phyloP scores from a whole-genome alignment of 1,139 yeast genomes.

The Petasospora fabianii region DNA sequence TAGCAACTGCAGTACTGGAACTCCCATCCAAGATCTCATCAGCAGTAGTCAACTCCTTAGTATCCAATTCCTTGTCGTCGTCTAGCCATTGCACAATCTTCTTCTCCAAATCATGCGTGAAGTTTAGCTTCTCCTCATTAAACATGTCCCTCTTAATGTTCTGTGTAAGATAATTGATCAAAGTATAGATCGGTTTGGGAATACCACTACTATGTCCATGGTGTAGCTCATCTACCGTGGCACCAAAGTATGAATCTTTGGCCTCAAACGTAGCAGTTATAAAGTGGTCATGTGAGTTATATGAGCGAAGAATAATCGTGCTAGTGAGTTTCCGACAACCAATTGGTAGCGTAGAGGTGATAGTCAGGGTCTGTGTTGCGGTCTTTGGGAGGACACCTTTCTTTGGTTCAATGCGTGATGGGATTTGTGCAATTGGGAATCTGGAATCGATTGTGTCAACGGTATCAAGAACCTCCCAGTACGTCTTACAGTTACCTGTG shows the following conservation, averaged over 20 bases:
- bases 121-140: constrained; percentile 22
- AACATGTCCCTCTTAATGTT: constrained; percentile 27
- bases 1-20: constrained; percentile 25
- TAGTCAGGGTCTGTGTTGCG: constrained; percentile 23
- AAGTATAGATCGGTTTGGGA: constrained; percentile 29
- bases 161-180: constrained; percentile 28
- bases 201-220: constrained; percentile 24
- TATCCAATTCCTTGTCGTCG: constrained; percentile 21
- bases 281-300: constrained; percentile 30
- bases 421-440: constrained; percentile 4
- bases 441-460: constrained; percentile 17
- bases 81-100: constrained; percentile 27
- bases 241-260: constrained; percentile 26
- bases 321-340: constrained; percentile 25
- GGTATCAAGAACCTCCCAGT: constrained; percentile 31
- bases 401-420: constrained; percentile 15
- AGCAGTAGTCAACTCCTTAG: constrained; percentile 16
- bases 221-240: constrained; percentile 28
- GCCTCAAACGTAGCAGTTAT: constrained; percentile 27
- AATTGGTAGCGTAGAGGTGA: constrained; percentile 26
- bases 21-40: constrained; percentile 23
- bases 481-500: constrained; percentile 24
- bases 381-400: constrained; percentile 27
- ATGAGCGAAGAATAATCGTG: constrained; percentile 28
- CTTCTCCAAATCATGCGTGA: constrained; percentile 23